phyloP scores from a whole-genome alignment of 805 yeast genomes.

The Candida montana region DNA sequence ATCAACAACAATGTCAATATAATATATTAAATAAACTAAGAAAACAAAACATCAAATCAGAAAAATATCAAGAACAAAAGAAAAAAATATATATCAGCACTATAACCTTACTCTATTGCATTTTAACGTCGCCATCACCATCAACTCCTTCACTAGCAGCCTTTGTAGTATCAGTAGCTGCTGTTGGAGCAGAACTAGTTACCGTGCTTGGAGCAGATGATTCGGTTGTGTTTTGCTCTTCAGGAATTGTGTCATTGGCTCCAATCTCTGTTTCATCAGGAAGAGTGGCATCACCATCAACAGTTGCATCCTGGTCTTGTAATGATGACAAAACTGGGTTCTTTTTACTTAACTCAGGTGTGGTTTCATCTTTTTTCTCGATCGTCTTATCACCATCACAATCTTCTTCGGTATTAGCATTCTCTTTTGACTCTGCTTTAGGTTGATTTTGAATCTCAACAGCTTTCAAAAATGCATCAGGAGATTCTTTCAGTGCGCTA shows the following conservation, averaged over 20 bases:
- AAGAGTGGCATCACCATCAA: conserved; percentile 45
- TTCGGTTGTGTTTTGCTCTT: conserved; percentile 36
- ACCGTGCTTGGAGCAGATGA: conserved; percentile 17
- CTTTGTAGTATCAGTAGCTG: conserved; percentile 3
- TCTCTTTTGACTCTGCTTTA: conserved; percentile 11
- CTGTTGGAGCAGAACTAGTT: conserved; percentile 13
- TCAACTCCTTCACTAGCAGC: conserved; percentile 13
- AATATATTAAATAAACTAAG: neutral
- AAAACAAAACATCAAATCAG: neutral
- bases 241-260: conserved; percentile 37
- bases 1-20: neutral
- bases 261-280: conserved; percentile 41
- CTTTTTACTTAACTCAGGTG: conserved; percentile 11
- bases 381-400: conserved; percentile 13
- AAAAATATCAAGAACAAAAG: neutral
- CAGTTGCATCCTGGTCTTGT: conserved; percentile 26
- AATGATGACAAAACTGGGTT: conserved; percentile 22
- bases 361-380: conserved; percentile 20
- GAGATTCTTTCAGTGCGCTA: conserved; percentile 15
- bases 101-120: conserved; percentile 15
- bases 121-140: conserved; percentile 29
- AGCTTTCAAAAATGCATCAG: conserved; percentile 18
- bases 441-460: conserved; percentile 8
- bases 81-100: too few relatives aligned
- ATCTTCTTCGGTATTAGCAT: conserved; percentile 11